phyloP scores from a whole-genome alignment of 345 rosid genomes.

The Psidium guajava region DNA sequence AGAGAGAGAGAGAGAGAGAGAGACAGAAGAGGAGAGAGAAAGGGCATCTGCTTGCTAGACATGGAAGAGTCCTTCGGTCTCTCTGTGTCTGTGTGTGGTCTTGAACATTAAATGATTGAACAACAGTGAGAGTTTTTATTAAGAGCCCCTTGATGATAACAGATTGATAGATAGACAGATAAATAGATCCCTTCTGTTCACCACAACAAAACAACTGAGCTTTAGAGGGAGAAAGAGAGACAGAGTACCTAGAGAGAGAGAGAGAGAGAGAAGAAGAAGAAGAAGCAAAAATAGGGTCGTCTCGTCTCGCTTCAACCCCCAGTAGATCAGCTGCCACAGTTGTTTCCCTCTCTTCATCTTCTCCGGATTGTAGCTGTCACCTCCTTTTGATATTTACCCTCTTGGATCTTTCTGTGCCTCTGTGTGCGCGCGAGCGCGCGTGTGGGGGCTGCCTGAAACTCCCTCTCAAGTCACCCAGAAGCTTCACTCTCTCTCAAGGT shows the following conservation, averaged over 20 bases:
- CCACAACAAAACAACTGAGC: slow-evolving; percentile 1
- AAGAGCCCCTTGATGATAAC: not conserved
- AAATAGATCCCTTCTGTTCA: not conserved
- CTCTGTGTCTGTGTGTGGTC: not conserved
- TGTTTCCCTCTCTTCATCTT: not conserved
- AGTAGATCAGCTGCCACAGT: not conserved
- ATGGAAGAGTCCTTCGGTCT: not conserved
- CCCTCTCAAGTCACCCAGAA: not conserved
- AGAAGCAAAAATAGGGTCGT: not conserved
- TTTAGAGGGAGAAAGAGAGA: not conserved
- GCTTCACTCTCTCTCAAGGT: not conserved
- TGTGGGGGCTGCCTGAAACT: not conserved
- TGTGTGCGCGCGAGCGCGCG: not conserved
- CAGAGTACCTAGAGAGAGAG: not conserved
- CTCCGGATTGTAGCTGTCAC: slow-evolving; percentile 46
- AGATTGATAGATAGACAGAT: not conserved
- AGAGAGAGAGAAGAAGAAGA: not conserved
- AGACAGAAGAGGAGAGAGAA: slow-evolving; percentile 1
- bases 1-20: slow-evolving; percentile 11
- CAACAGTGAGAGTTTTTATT: not conserved
- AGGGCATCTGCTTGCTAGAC: not conserved
- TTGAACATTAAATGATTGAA: slow-evolving; percentile 11
- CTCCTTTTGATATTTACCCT: slow-evolving; percentile 12
- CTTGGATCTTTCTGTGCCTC: slow-evolving; percentile 21
- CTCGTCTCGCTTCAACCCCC: not conserved